These are phyloP conservation scores for Tolypocladium tundrense DNA, from an alignment of 2,329 filamentous ascomycete species.

Conservation along the genomic window DNA sequence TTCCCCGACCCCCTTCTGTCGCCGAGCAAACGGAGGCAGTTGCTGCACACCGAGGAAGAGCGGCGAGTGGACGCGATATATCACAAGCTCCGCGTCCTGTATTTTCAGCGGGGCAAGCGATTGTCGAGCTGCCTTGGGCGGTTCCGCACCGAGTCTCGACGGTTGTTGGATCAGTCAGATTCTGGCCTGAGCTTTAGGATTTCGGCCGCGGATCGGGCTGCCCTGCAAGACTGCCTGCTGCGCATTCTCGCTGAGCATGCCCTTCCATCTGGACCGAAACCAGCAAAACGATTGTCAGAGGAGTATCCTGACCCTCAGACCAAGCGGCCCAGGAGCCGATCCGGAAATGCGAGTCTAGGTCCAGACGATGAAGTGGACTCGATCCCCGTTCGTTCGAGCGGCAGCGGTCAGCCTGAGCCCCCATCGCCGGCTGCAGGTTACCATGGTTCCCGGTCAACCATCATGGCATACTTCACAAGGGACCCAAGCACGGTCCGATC, in stretches of 20 bases:
- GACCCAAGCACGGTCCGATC: not conserved
- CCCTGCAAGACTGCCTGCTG: slow-evolving; percentile 14
- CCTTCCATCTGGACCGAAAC: slow-evolving; percentile 1
- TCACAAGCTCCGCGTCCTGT: slow-evolving; percentile 8
- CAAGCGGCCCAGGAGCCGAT: slow-evolving; percentile 3
- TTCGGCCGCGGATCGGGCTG: slow-evolving; percentile 8
- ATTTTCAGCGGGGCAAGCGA: slow-evolving; percentile 8
- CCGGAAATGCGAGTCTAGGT: not conserved
- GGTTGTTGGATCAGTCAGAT: not conserved
- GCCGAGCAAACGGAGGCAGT: slow-evolving; percentile 12
- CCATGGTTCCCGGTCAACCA: not conserved
- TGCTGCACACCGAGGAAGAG: slow-evolving; percentile 11
- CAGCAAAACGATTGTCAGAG: slow-evolving; percentile 12
- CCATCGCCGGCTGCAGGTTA: not conserved
- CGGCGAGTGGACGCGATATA: slow-evolving; percentile 13
- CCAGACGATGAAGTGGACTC: slow-evolving; percentile 3
- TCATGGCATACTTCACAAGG: not conserved
- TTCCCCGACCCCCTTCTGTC: slow-evolving; percentile 13
- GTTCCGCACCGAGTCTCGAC: slow-evolving; percentile 8
- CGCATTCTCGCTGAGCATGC: slow-evolving; percentile 5
- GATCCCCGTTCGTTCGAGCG: slow-evolving; percentile 7
- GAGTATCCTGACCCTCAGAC: slow-evolving; percentile 7
- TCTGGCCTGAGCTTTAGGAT: not conserved
- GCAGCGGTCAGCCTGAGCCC: not conserved
- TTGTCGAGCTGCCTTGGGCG: slow-evolving; percentile 11